Conservation (phyloP, 768 basidiomycete genomes). For the Rhodotorula toruloides region DNA sequence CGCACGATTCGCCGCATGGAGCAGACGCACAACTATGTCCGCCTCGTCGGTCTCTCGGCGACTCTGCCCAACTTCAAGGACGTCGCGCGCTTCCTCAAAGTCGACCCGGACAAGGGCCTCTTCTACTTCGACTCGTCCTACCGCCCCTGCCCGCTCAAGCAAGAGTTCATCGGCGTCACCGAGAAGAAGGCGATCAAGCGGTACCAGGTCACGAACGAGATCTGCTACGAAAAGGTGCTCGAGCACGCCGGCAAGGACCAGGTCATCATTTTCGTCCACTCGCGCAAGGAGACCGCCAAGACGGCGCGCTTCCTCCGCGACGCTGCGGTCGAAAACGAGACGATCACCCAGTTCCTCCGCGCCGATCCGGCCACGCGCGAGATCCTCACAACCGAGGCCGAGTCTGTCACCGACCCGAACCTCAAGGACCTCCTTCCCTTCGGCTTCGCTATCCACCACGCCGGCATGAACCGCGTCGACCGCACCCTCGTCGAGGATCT, state of each 20-base stretch:
- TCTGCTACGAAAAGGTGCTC: slow-evolving; percentile 94
- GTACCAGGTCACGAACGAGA: slow-evolving; percentile 96
- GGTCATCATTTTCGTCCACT: slow-evolving; percentile 94
- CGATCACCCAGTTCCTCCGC: slow-evolving; percentile 90
- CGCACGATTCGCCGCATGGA: slow-evolving; percentile 90
- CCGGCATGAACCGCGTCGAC: slow-evolving; percentile 89
- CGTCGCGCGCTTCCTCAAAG: slow-evolving; percentile 92
- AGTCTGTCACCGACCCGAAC: slow-evolving; percentile 73
- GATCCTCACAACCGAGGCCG: slow-evolving; percentile 77
- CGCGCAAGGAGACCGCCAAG: slow-evolving; percentile 96
- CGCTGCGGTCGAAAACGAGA: slow-evolving; percentile 92
- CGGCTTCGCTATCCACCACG: slow-evolving; percentile 96
- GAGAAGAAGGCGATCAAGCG: slow-evolving; percentile 99
- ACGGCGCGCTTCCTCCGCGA: slow-evolving; percentile 92
- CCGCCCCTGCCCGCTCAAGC: slow-evolving; percentile 88
- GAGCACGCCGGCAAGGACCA: slow-evolving; percentile 88
- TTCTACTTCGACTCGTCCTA: slow-evolving; percentile 97
- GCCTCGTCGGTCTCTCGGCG: slow-evolving; percentile 89
- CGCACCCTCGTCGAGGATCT: slow-evolving; percentile 88
- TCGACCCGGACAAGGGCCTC: slow-evolving; percentile 81
- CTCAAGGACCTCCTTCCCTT: slow-evolving; percentile 87
- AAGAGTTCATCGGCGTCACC: slow-evolving; percentile 94
- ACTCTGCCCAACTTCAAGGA: slow-evolving; percentile 98
- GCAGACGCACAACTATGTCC: slow-evolving; percentile 85
- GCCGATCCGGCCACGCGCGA: slow-evolving; percentile 87